A percentile compares a stretch with the other conserved stretches of the same genome.
These are phyloP conservation scores for Cucurbita argyrosperma DNA, from an alignment of 306 rosid species.

Conservation along the genomic window DNA sequence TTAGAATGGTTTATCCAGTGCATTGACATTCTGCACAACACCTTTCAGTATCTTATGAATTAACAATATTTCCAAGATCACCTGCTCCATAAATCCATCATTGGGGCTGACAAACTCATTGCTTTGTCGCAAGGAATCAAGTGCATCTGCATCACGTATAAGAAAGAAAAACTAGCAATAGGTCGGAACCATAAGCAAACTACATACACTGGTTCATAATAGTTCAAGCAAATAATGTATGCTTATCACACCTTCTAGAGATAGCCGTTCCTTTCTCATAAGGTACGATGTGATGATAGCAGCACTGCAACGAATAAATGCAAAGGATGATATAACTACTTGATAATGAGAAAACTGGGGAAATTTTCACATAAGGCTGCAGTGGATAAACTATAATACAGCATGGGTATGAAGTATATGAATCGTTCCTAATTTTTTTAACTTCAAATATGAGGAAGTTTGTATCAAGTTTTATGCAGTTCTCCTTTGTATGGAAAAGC, in stretches of 20 bases:
- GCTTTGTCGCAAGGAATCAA: constrained; percentile 60
- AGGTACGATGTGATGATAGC: constrained; percentile 75
- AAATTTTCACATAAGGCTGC: neutral
- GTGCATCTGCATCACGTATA: constrained; percentile 48
- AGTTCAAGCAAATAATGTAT: constrained; percentile 5
- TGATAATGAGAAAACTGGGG: constrained; percentile 8
- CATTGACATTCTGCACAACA: neutral
- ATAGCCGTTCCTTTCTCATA: constrained; percentile 70
- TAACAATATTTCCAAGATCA: constrained; percentile 12
- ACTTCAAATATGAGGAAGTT: neutral
- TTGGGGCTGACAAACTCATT: constrained; percentile 83
- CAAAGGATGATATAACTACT: constrained; percentile 16
- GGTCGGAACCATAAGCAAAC: neutral
- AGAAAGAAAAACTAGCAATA: neutral
- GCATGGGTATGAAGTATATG: neutral
- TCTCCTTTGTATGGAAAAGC: neutral
- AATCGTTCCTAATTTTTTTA: neutral
- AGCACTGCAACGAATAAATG: constrained; percentile 62
- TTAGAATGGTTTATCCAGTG: neutral
- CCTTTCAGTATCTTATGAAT: neutral
- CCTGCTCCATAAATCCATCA: constrained; percentile 94
- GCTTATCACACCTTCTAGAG: constrained; percentile 60
- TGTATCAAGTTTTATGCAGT: neutral
- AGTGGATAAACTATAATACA: neutral
- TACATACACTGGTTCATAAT: neutral